phyloP scores from a whole-genome alignment of 805 yeast genomes.

The Monosporozyma unispora region DNA sequence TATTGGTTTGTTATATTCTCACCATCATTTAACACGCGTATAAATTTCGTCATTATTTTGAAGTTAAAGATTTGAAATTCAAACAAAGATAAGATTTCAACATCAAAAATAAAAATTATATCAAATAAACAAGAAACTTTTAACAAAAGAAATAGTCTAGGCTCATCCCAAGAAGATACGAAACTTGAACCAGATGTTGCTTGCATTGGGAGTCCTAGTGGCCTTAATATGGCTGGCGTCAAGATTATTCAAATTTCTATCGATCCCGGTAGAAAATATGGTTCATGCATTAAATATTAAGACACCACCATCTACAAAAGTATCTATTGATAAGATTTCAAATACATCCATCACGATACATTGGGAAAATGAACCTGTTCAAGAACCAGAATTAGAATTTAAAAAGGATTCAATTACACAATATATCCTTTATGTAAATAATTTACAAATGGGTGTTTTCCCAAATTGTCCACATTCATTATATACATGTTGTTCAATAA shows the following conservation, averaged over 20 bases:
- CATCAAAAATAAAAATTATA: no score
- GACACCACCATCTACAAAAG: conserved; percentile 28
- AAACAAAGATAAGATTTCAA: neutral
- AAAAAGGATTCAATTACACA: conserved; percentile 17
- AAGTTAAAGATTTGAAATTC: neutral
- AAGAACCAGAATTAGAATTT: neutral
- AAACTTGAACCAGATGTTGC: no score
- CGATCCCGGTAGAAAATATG: conserved; percentile 24
- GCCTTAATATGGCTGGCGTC: conserved; percentile 23
- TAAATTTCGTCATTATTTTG: neutral
- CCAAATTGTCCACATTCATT: conserved; percentile 24
- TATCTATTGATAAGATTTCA: conserved; percentile 28
- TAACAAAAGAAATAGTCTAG: no score
- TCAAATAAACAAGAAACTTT: no score
- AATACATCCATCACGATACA: conserved; percentile 24
- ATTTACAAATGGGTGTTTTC: conserved; percentile 23
- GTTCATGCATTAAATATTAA: conserved; percentile 22
- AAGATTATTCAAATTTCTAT: conserved; percentile 22
- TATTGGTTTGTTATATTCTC: no score
- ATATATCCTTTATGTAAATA: conserved; percentile 25
- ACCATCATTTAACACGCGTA: neutral
- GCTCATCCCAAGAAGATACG: no score
- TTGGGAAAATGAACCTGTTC: conserved; percentile 28
- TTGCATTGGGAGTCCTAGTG: conserved; percentile 3
- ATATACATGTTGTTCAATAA: conserved; percentile 29